Conservation (phyloP, 1,139 yeast genomes). For the Suhomyces maxii region DNA sequence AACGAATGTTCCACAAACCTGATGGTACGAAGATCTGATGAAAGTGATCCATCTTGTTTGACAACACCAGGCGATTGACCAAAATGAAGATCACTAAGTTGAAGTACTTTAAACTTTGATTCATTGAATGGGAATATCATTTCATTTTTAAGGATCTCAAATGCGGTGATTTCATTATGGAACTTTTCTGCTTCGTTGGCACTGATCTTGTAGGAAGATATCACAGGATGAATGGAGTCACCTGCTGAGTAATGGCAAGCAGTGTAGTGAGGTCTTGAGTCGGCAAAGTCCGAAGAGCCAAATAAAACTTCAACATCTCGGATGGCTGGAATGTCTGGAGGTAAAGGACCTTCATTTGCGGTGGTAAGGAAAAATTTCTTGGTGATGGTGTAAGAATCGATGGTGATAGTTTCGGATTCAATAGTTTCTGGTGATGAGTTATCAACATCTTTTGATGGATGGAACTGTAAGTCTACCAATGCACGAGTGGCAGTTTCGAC, state of each 20-base stretch:
- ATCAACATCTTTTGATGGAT: neutral
- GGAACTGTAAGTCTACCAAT: constrained; percentile 16
- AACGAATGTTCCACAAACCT: constrained; percentile 31
- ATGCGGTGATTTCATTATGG: constrained; percentile 5
- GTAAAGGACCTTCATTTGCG: constrained; percentile 8
- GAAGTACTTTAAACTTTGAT: constrained; percentile 33
- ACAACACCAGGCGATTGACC: constrained; percentile 33
- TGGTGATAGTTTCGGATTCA: constrained; percentile 4
- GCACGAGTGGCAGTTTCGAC: constrained; percentile 13
- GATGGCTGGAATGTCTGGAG: constrained; percentile 16
- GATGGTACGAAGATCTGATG: constrained; percentile 32
- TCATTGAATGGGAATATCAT: constrained; percentile 5
- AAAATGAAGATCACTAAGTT: constrained; percentile 43
- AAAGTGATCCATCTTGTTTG: constrained; percentile 19
- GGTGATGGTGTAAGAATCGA: constrained; percentile 8
- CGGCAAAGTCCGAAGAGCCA: constrained; percentile 25
- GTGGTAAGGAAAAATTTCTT: constrained; percentile 11
- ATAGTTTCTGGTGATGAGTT: neutral
- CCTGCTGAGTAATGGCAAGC: constrained; percentile 9
- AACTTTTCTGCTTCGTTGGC: constrained; percentile 7
- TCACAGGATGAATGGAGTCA: constrained; percentile 11
- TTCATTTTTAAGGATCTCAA: constrained; percentile 5
- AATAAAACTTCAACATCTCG: constrained; percentile 28
- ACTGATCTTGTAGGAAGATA: constrained; percentile 12
- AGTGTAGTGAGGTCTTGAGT: constrained; percentile 14